Percentiles rank a stretch among this genome's conserved stretches.
phyloP scores from a whole-genome alignment of 192 early-diverging fungal species.

The Entomortierella beljakovae region DNA sequence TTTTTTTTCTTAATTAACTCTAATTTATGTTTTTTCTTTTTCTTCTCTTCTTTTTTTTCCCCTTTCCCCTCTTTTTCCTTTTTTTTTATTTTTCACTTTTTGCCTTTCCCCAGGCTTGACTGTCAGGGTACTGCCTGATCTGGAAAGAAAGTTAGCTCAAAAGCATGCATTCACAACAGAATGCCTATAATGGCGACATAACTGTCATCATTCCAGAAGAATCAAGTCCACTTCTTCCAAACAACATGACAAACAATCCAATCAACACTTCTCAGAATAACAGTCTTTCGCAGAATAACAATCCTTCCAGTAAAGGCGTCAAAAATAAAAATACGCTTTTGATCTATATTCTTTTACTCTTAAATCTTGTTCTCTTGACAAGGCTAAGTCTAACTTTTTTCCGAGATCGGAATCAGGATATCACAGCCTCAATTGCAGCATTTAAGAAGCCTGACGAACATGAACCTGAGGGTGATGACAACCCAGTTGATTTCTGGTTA shows the following conservation, averaged over 20 bases:
- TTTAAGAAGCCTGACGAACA: constrained; percentile 5
- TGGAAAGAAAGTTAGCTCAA: background rate
- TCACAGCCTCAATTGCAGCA: background rate
- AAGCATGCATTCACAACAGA: background rate
- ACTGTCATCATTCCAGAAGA: constrained; percentile 5
- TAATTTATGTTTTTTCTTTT: background rate
- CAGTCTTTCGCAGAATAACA: no score
- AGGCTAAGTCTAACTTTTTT: constrained; percentile 7
- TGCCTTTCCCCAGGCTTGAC: background rate
- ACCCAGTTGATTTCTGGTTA: constrained; percentile 54
- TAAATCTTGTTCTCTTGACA: constrained; percentile 37
- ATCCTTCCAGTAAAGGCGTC: background rate
- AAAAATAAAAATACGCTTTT: constrained; percentile 10
- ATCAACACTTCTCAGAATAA: background rate
- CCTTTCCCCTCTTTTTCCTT: background rate
- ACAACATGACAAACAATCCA: background rate
- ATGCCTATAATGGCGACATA: background rate
- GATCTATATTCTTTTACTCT: constrained; percentile 40
- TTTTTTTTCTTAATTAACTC: background rate
- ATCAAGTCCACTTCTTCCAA: background rate
- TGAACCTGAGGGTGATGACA: constrained; percentile 15
- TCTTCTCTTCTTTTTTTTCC: background rate
- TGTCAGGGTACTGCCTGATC: background rate
- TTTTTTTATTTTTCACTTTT: constrained; percentile 9
- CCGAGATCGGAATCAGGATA: background rate